Conservation (phyloP, 176 grass and related monocot genomes). For the Eremochloa ophiuroides region DNA sequence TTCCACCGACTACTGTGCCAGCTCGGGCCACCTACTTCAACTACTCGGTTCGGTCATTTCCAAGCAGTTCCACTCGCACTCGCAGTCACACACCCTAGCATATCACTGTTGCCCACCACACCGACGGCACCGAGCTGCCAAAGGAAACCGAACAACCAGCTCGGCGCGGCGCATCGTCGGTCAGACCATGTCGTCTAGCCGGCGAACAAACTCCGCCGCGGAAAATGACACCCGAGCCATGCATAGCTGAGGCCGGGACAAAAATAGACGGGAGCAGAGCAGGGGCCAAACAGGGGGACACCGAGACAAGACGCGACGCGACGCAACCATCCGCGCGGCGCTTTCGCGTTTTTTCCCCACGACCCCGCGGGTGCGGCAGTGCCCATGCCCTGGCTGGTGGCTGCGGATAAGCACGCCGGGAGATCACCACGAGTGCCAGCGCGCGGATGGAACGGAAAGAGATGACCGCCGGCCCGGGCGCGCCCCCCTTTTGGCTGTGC, state of each 20-base stretch:
- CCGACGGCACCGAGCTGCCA: background rate
- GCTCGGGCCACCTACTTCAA: background rate
- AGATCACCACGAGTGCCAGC: background rate
- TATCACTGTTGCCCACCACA: background rate
- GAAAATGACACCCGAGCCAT: background rate
- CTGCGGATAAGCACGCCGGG: slow-evolving; percentile 20
- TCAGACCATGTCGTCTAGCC: background rate
- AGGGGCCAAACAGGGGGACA: too few relatives aligned
- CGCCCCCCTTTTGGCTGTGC: background rate
- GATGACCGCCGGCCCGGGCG: background rate
- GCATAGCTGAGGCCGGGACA: background rate
- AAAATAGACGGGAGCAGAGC: background rate
- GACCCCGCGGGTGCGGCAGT: background rate
- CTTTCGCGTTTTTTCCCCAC: background rate
- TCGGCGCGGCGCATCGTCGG: background rate
- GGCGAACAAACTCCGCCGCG: background rate
- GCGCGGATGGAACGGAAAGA: background rate
- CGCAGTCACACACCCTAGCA: background rate
- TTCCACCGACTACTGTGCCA: too few relatives aligned
- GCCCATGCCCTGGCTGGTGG: background rate
- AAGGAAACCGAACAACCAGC: background rate
- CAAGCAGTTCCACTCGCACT: background rate
- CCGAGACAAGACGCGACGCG: background rate
- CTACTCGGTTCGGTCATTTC: background rate
- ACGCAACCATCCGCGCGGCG: background rate